These are phyloP conservation scores for Endocladia muricata DNA, from an alignment of 31 red algal species.

Conservation along the genomic window DNA sequence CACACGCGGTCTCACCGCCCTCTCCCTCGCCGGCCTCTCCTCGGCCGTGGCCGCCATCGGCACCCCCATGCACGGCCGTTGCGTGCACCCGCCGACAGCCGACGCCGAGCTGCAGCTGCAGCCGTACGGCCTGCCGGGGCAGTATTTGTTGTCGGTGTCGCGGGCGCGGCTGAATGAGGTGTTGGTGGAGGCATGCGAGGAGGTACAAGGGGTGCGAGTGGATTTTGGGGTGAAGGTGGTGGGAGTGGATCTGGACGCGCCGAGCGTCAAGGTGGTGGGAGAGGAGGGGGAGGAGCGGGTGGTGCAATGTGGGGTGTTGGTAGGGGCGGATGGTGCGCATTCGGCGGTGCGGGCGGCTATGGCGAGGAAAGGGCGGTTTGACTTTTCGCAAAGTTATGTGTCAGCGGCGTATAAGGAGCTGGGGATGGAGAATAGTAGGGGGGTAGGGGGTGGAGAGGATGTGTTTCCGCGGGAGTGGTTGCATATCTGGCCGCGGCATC, in stretches of 20 bases:
- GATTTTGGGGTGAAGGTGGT: slow-evolving; percentile 60
- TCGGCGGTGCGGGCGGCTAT: slow-evolving; percentile 84
- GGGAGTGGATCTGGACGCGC: slow-evolving; percentile 51
- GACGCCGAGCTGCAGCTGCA: slow-evolving; percentile 32
- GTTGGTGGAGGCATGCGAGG: slow-evolving; percentile 69
- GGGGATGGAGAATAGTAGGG: slow-evolving; percentile 18
- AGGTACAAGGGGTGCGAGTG: slow-evolving; percentile 10
- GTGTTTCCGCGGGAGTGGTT: slow-evolving; percentile 60
- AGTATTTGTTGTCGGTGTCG: slow-evolving; percentile 85
- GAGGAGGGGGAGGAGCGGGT: background rate
- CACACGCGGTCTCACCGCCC: slow-evolving; percentile 85
- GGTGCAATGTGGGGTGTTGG: slow-evolving; percentile 35
- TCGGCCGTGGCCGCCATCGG: slow-evolving; percentile 25
- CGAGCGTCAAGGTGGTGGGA: slow-evolving; percentile 35
- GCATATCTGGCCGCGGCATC: slow-evolving; percentile 96
- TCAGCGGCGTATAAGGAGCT: slow-evolving; percentile 95
- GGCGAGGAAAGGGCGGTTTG: slow-evolving; percentile 49
- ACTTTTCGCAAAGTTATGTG: slow-evolving; percentile 86
- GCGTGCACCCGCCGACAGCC: slow-evolving; percentile 49
- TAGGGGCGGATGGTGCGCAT: slow-evolving; percentile 93
- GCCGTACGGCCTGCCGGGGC: slow-evolving; percentile 80
- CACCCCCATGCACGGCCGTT: slow-evolving; percentile 92
- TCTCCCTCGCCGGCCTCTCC: slow-evolving; percentile 52
- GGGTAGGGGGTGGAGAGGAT: background rate
- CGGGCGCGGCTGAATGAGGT: slow-evolving; percentile 50